A percentile compares a stretch with the other conserved stretches of the same genome.
These are phyloP conservation scores for Raphidocelis subcapitata DNA, from an alignment of 139 green algal genomes.

Conservation along the genomic window DNA sequence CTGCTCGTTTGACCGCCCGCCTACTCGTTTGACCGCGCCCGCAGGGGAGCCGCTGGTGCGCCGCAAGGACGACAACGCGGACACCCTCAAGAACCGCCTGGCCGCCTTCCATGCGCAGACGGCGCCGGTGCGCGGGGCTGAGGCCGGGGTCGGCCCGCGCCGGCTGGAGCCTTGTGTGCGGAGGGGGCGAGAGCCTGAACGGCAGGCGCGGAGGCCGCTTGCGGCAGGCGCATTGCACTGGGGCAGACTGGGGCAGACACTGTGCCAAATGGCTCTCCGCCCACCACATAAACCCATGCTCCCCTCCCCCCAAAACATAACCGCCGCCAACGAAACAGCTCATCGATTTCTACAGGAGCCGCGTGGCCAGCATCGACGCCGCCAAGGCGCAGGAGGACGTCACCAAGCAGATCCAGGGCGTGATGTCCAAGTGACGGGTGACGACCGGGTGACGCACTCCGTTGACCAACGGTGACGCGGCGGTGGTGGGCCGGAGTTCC, in stretches of 20 bases:
- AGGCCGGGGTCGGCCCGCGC: background rate
- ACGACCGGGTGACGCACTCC: no score
- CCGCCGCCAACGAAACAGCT: constrained; percentile 37
- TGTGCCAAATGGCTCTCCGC: background rate
- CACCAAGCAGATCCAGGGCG: no score
- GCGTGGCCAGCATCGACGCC: constrained; percentile 63
- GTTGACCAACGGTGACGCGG: no score
- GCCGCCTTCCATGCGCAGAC: constrained; percentile 93
- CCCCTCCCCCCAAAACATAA: background rate
- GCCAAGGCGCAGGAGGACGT: constrained; percentile 36
- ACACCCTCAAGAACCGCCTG: constrained; percentile 92
- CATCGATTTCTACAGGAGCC: constrained; percentile 65
- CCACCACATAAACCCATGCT: background rate
- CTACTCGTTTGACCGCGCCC: constrained; percentile 34
- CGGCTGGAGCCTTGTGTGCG: background rate
- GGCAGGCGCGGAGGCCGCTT: background rate
- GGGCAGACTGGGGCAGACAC: background rate
- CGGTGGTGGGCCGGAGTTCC: no score
- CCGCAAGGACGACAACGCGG: constrained; percentile 98
- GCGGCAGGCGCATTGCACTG: background rate
- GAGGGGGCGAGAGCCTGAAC: background rate
- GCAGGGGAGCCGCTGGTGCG: constrained; percentile 90
- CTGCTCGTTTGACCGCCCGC: no score
- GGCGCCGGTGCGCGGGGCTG: constrained; percentile 51
- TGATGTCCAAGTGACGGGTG: no score